Evolutionary conservation across 179 eudicot species (phyloP).

Genomic region (Vitellaria paradoxa): DNA sequence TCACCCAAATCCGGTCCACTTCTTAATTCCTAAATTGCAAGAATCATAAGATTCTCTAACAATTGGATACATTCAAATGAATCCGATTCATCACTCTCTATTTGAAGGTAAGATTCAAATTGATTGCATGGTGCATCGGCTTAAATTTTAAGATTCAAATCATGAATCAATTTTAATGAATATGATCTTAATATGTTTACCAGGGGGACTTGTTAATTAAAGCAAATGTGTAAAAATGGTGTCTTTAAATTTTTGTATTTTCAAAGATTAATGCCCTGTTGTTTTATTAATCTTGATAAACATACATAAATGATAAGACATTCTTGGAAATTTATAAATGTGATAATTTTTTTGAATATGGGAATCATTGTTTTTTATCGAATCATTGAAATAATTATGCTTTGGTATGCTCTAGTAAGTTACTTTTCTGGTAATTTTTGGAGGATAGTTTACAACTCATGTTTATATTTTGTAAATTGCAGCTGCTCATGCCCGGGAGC

Average conservation of each 20-base stretch:
- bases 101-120: too few species aligned
- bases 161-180: background rate
- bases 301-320: background rate
- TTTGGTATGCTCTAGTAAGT: background rate
- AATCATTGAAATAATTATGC: background rate
- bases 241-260: background rate
- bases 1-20: too few species aligned
- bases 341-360: background rate
- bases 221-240: background rate
- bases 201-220: background rate
- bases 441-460: too few species aligned
- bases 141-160: background rate
- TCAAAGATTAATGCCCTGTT: background rate
- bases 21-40: too few species aligned
- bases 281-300: background rate
- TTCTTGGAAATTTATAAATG: background rate
- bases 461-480: slow-evolving; percentile 13
- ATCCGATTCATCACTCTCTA: too few species aligned
- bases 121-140: background rate
- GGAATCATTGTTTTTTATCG: background rate
- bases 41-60: too few species aligned
- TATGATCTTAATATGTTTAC: background rate
- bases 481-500: slow-evolving; percentile 58
- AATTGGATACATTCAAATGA: too few species aligned
- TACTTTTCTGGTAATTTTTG: too few species aligned